Evolutionary conservation across 2,329 filamentous ascomycete species (phyloP), one percentile per base, ranked within the genome.

Genomic region (Pseudogymnoascus sp.): DNA sequence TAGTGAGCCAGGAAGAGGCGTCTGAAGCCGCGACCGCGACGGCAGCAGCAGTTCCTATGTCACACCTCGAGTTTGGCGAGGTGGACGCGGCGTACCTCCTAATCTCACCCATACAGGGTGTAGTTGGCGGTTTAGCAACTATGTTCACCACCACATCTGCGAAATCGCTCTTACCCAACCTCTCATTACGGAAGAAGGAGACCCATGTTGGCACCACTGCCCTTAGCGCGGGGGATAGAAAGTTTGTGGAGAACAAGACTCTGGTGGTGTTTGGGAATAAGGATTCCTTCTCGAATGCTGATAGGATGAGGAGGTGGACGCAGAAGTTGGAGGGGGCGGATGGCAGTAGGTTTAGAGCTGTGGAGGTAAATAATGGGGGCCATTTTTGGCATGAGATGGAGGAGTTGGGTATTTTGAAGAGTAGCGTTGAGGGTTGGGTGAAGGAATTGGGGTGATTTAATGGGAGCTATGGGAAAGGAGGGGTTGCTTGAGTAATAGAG

Each of bases 261-360:
- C 73, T 96, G 35, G 86, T 85, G 0, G 74, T 96, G 0, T 96
- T 87, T 70, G 93, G 93, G 1, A 84, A 87, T 61, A 79, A 82
- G 3, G 93, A 97, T 73, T 76, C 81, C 0, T 96, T 97, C 67
- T 86, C 90, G 1, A 82, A 86, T 0, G 78, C 78, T 3, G 81
- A 80, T 64, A 89, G 84, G 73, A 78, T 93, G 68, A 80, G 82
- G 10, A 76, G 79, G 0, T 96, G 93, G 93, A 78, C 79, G 8
- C 75, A 77, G 42, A 80, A 78, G 64, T 75, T 93, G 50, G 73
- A 75, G 16, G 60, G 42, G 6, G 56, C 37, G 19, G 59, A 50
- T 2, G 67, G 59, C 14, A 65, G 53, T 6, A 60, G 62, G 8
- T 80, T 82, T 64, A 67, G 68, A 26, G 76, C 76, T 68, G 70